phyloP scores from a whole-genome alignment of 495 filamentous ascomycete genomes.

The Xylaria bambusicola region DNA sequence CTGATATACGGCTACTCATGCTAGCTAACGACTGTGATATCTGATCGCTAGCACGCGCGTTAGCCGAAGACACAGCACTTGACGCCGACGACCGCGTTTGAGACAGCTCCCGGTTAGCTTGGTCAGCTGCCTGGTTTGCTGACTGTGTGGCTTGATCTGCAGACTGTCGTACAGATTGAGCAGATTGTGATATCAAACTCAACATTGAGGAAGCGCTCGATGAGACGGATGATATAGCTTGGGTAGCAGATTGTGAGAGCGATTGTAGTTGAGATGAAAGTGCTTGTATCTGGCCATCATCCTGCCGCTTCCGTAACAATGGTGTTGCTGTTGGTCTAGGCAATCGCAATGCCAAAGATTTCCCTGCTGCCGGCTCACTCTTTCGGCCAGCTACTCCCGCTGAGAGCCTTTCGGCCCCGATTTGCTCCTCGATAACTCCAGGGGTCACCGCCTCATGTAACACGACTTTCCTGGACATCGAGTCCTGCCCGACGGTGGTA shows the following conservation, averaged over 20 bases:
- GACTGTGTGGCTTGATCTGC: conserved; percentile 30
- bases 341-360: conserved; percentile 20
- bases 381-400: conserved; percentile 20
- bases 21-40: conserved; percentile 25
- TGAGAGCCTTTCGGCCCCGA: conserved; percentile 8
- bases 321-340: conserved; percentile 24
- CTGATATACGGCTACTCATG: conserved; percentile 30
- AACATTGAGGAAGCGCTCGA: conserved; percentile 34
- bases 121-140: conserved; percentile 39
- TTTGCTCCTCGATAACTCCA: conserved; percentile 12
- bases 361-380: conserved; percentile 21
- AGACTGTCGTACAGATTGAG: conserved; percentile 33
- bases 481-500: background rate
- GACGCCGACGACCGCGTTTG: conserved; percentile 34
- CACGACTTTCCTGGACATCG: background rate
- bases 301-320: conserved; percentile 35
- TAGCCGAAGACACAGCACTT: conserved; percentile 34
- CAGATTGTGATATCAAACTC: conserved; percentile 31
- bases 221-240: conserved; percentile 36
- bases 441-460: background rate
- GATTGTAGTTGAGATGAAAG: conserved; percentile 39
- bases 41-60: conserved; percentile 26
- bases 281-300: conserved; percentile 43
- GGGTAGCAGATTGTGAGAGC: conserved; percentile 39
- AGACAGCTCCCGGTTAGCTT: conserved; percentile 40